Evolutionary conservation across 1,284 basidiomycete species (phyloP).

Genomic region (Puccinia novopanici): DNA sequence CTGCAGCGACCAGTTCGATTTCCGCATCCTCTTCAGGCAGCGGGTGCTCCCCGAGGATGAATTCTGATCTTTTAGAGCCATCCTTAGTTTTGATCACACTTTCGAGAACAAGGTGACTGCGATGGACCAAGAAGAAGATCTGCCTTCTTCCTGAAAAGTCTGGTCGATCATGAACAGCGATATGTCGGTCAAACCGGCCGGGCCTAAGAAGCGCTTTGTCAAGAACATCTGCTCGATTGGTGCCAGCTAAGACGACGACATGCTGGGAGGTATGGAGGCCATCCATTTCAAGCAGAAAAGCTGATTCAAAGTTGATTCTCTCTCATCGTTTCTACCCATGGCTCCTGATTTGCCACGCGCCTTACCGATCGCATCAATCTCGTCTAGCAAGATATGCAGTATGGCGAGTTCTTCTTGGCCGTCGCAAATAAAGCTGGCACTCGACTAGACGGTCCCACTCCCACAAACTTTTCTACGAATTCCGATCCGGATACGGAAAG

Average conservation of each 20-base stretch:
- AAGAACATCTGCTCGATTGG: conserved; percentile 96
- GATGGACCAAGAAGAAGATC: conserved; percentile 88
- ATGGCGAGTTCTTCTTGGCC: conserved; percentile 95
- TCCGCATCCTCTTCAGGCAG: conserved; percentile 44
- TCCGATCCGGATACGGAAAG: conserved; percentile 97
- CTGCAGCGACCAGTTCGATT: conserved; percentile 51
- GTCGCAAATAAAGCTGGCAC: conserved; percentile 96
- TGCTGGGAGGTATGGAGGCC: conserved; percentile 95
- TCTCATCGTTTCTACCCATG: conserved; percentile 95
- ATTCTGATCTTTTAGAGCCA: background rate
- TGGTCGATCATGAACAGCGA: no score
- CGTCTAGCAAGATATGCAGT: conserved; percentile 97
- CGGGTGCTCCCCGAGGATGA: background rate
- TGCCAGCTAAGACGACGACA: conserved; percentile 93
- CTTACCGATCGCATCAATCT: conserved; percentile 98
- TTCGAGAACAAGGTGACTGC: conserved; percentile 72
- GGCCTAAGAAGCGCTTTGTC: no score
- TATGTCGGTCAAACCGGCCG: no score
- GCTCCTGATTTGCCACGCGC: conserved; percentile 82
- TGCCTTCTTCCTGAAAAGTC: no score
- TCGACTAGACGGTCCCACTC: conserved; percentile 94
- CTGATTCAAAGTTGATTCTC: conserved; percentile 97
- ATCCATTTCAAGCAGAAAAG: conserved; percentile 98
- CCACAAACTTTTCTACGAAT: conserved; percentile 99
- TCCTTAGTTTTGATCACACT: conserved; percentile 2